These are phyloP conservation scores for Aspergillus piperis DNA, from an alignment of 2,329 filamentous ascomycete species.

Conservation along the genomic window DNA sequence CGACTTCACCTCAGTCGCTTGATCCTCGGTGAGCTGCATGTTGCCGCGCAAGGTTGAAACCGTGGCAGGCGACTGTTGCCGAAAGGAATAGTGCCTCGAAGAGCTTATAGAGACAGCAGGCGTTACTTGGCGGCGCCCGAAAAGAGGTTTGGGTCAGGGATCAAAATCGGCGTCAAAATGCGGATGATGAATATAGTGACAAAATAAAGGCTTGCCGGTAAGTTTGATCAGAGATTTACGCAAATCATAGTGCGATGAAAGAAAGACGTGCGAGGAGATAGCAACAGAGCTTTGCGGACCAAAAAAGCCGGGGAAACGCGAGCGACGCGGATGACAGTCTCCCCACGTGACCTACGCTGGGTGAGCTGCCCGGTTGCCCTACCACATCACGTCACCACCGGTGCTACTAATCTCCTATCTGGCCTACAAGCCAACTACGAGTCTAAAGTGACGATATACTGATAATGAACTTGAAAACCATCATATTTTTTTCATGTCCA, in stretches of 20 bases:
- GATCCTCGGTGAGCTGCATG: slow-evolving; percentile 58
- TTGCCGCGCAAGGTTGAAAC: not conserved
- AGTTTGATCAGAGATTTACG: not conserved
- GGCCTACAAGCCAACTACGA: not conserved
- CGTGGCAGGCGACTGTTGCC: not conserved
- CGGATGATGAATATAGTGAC: not conserved
- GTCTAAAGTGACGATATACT: not conserved
- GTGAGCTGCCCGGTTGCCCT: not conserved
- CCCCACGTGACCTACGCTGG: slow-evolving; percentile 17
- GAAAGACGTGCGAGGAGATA: not conserved
- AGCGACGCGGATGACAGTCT: slow-evolving; percentile 20
- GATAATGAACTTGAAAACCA: slow-evolving; percentile 19
- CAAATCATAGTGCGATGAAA: slow-evolving; percentile 10
- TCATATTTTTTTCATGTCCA: slow-evolving; percentile 34
- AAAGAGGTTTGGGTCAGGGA: not conserved
- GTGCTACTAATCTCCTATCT: not conserved
- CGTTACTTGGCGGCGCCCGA: not conserved
- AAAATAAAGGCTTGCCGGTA: not conserved
- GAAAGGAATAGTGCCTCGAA: slow-evolving; percentile 1
- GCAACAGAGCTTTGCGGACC: slow-evolving; percentile 15
- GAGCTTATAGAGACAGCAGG: not conserved
- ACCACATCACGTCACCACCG: not conserved
- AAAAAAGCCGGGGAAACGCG: slow-evolving; percentile 25
- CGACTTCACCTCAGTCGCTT: slow-evolving; percentile 55
- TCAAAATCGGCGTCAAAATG: not conserved